Evolutionary conservation across 768 basidiomycete species (phyloP).

Genomic region (Termitomyces sp.): DNA sequence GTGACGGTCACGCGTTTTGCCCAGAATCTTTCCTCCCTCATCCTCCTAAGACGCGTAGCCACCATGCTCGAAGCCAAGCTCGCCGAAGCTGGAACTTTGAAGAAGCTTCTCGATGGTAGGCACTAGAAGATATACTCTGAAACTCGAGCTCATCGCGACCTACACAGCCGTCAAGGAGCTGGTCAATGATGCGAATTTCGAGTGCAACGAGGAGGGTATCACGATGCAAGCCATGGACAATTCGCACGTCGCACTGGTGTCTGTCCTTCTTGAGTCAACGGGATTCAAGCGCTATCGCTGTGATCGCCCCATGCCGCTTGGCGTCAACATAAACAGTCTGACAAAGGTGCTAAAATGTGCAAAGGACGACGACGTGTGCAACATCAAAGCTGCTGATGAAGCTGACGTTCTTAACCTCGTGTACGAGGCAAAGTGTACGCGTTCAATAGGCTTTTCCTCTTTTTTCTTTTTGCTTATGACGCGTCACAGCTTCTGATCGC

Average conservation of each 20-base stretch:
- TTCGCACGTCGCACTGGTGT: slow-evolving; percentile 96
- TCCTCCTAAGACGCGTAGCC: slow-evolving; percentile 22
- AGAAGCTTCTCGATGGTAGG: slow-evolving; percentile 91
- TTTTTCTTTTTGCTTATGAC: slow-evolving; percentile 6
- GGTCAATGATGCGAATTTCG: slow-evolving; percentile 96
- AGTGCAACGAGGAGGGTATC: slow-evolving; percentile 94
- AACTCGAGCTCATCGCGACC: slow-evolving; percentile 5
- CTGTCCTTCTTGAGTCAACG: slow-evolving; percentile 72
- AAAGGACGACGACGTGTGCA: slow-evolving; percentile 91
- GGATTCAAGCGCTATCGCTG: slow-evolving; percentile 91
- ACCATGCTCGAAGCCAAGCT: slow-evolving; percentile 90
- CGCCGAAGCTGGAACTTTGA: slow-evolving; percentile 81
- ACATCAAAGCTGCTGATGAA: slow-evolving; percentile 87
- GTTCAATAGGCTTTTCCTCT: not conserved
- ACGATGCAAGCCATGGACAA: slow-evolving; percentile 99
- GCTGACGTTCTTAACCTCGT: slow-evolving; percentile 84
- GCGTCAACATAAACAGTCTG: slow-evolving; percentile 81
- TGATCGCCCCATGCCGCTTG: slow-evolving; percentile 91
- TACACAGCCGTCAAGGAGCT: slow-evolving; percentile 94
- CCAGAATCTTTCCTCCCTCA: not conserved
- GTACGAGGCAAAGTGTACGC: slow-evolving; percentile 83
- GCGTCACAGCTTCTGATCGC: slow-evolving; percentile 72
- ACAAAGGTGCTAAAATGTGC: slow-evolving; percentile 97
- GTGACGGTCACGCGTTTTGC: slow-evolving; percentile 19
- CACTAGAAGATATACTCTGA: slow-evolving; percentile 3